Evolutionary conservation across 2,329 filamentous ascomycete genomes (phyloP), one percentile per base, ranked within the genome.

Genomic region (Diaporthe humulicola): DNA sequence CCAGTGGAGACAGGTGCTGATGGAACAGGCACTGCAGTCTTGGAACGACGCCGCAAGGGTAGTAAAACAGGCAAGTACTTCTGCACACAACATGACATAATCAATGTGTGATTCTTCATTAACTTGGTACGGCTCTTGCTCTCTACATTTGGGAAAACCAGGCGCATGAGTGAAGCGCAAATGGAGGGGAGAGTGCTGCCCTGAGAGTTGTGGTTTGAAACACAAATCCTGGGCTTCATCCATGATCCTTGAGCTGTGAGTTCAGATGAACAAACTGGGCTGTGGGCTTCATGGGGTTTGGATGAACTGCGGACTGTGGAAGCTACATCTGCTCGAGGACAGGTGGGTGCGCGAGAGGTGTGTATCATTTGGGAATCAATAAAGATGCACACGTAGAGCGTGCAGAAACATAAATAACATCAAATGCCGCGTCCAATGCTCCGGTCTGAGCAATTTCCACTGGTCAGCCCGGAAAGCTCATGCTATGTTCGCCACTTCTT

Each of bases 401-500:
- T 48, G 56, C 42, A 17, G 58, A 56, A 60, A 52, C n/a, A 73
- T 45, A 73, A 38, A 73, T 58, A 61, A 56, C 58, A 71, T 71
- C 33, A 58, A 48, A 71, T 71, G 67, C 67, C 50, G 22, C 67
- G 57, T 71, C 67, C 36, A 66, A n/a, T 52, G 70, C 70, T 22
- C 57, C 57, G 42, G 57, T 64, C 42, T 42, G 60, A 52, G 45
- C 70, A 33, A 54, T n/a, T 61, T 36, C 52, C 25, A 25, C 50
- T 64, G 56, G 30, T 54, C 64, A 69, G 64, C 48, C 48, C 48
- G 33, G 42, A 66, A 66, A 69, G 64, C 64, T 40, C 64, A 69
- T 69, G 64, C 64, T 69, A 54, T 73, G 57, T 73, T 73, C 70
- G 45, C 48, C 42, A 28, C 50, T 54, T 50, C 56, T 60, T 52